Conservation (phyloP, 371 early-diverging fungal species). For the Haplosporangium sp. region DNA sequence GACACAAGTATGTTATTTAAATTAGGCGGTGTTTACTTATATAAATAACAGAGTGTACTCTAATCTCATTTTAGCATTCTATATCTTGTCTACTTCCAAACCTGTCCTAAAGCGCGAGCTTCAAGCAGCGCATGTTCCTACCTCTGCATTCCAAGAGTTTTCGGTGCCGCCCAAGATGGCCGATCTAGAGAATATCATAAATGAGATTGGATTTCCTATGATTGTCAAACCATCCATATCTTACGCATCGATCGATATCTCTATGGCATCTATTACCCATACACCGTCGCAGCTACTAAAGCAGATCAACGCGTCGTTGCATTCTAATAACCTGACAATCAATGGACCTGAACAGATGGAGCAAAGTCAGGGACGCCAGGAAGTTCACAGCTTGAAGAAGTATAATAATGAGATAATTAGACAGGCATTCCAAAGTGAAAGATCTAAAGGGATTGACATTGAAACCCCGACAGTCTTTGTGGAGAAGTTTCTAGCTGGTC, state of each 20-base stretch:
- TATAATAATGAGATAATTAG: slow-evolving; percentile 2
- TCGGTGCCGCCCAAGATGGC: neutral
- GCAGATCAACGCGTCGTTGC: slow-evolving; percentile 42
- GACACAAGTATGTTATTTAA: slow-evolving; percentile 23
- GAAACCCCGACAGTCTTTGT: slow-evolving; percentile 58
- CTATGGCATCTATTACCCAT: slow-evolving; percentile 55
- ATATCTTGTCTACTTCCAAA: slow-evolving; percentile 40
- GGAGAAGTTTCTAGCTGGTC: slow-evolving; percentile 60
- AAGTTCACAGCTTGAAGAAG: neutral
- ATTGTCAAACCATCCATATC: slow-evolving; percentile 62
- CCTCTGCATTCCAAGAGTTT: slow-evolving; percentile 45
- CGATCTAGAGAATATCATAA: slow-evolving; percentile 33
- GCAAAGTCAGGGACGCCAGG: neutral
- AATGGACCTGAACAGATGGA: neutral
- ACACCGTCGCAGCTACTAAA: slow-evolving; percentile 29
- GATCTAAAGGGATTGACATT: slow-evolving; percentile 22
- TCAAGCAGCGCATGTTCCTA: slow-evolving; percentile 38
- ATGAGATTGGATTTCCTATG: slow-evolving; percentile 57
- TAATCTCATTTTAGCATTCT: slow-evolving; percentile 20
- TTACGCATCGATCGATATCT: slow-evolving; percentile 60
- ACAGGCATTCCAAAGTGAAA: neutral
- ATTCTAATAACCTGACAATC: neutral
- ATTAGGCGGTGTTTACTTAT: neutral
- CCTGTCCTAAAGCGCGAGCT: slow-evolving; percentile 38
- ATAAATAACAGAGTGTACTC: neutral